These are phyloP conservation scores for Tephrocybe sp. DNA, from an alignment of 768 basidiomycete species.

Conservation along the genomic window DNA sequence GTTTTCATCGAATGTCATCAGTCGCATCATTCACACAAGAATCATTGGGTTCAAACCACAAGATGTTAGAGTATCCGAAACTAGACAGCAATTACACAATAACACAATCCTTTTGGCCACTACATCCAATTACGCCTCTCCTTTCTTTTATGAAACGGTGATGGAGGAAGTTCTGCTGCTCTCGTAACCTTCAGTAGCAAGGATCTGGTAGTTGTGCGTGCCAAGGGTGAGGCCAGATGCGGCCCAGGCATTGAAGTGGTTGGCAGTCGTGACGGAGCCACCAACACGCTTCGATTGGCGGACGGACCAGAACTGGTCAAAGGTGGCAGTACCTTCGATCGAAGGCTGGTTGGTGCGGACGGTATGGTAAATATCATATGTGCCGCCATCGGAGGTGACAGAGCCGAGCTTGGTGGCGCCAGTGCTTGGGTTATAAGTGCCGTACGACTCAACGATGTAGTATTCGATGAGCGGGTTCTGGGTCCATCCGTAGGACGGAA, in stretches of 20 bases:
- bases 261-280: slow-evolving; percentile 32
- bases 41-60: too few species aligned
- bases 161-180: slow-evolving; percentile 31
- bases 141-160: slow-evolving; percentile 1
- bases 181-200: slow-evolving; percentile 44
- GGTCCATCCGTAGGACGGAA: slow-evolving; percentile 46
- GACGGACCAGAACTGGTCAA: slow-evolving; percentile 47
- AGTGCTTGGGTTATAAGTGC: slow-evolving; percentile 36
- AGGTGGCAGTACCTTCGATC: slow-evolving; percentile 41
- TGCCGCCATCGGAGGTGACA: slow-evolving; percentile 38
- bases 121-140: too few species aligned
- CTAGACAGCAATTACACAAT: too few species aligned
- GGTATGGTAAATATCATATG: slow-evolving; percentile 34
- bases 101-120: too few species aligned
- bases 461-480: slow-evolving; percentile 44
- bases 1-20: too few species aligned
- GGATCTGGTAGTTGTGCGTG: slow-evolving; percentile 42
- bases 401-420: slow-evolving; percentile 33
- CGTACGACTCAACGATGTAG: slow-evolving; percentile 43
- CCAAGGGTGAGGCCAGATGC: slow-evolving; percentile 37
- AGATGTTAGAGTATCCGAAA: too few species aligned
- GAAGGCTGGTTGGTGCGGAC: slow-evolving; percentile 34
- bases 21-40: too few species aligned
- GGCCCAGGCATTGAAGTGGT: slow-evolving; percentile 45
- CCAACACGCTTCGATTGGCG: slow-evolving; percentile 34